Evolutionary conservation across 495 filamentous ascomycete species (phyloP).

Genomic region (Friedmanniomyces endolithicus): DNA sequence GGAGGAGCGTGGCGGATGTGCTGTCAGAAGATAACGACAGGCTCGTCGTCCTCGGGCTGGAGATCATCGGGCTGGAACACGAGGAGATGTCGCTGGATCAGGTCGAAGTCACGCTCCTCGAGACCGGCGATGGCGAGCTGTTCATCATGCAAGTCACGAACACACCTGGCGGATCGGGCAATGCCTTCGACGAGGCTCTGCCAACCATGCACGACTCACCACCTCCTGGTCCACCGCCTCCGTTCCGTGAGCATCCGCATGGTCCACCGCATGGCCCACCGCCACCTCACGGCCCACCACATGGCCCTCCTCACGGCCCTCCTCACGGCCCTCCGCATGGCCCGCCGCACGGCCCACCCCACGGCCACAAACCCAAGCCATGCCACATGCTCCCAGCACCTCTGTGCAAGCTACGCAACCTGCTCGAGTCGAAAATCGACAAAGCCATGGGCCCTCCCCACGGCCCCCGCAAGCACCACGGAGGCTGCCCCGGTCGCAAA

Average conservation of each 20-base stretch:
- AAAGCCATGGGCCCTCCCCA: background rate
- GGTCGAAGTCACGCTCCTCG: slow-evolving; percentile 3
- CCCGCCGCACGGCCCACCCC: no score
- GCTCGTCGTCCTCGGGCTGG: background rate
- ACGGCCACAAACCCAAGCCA: background rate
- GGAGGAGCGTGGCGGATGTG: background rate
- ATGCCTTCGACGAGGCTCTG: background rate
- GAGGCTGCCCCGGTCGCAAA: background rate
- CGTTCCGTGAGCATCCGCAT: background rate
- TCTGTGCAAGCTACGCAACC: slow-evolving; percentile 5
- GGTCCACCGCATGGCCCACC: background rate
- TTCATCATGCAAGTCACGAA: slow-evolving; percentile 3
- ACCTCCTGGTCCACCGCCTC: background rate
- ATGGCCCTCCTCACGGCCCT: no score
- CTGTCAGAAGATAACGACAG: slow-evolving; percentile 2
- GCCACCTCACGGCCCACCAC: no score
- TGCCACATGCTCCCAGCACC: slow-evolving; percentile 12
- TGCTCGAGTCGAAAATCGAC: slow-evolving; percentile 9
- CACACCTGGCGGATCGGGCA: background rate
- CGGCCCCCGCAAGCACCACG: background rate
- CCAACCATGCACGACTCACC: background rate
- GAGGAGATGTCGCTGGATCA: background rate
- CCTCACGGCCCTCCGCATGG: no score
- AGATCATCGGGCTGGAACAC: slow-evolving; percentile 4
- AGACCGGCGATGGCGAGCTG: slow-evolving; percentile 8